Base-by-base conservation (phyloP, 2,329 filamentous ascomycete species). In the Xylaria sp. region DNA sequence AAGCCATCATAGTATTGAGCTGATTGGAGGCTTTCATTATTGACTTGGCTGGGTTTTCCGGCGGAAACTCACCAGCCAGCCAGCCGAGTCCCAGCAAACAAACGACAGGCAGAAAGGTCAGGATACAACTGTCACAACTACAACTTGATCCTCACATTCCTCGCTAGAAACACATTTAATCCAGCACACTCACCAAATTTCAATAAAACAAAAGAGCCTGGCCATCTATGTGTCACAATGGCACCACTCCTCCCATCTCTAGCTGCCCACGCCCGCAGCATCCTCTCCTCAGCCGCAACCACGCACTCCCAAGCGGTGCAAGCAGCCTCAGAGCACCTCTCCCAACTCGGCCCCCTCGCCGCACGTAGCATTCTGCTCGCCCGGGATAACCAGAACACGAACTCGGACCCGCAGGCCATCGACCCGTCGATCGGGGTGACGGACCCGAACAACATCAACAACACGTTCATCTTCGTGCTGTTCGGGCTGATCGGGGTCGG, bases 401-500 rank as follows among this genome's bases (percentile, higher is more conserved):
- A 69, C 47, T 47, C 71, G 21, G 72, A 76, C 27, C 72, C 76
- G 21, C 74, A 79, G 2, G 67, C 24, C 12, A 24, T 76, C 1
- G 77, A 87, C 71, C 83, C 86, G 0, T 75, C 77, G 9, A 67
- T 71, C 2, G 89, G 88, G 65, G 81, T 85, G 12, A 83, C 88
- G n/a, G 80, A 83, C 67, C 86, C 87, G 1, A 79, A 84, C 47
- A 74, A 85, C 65, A 88, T 90, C 80, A 89, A 86, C 81, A 90
- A 91, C 76, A 87, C 85, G 21, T 92, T 89, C 67, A 89, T 97
- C 75, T 92, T 98, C 77, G 90, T 91, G 0, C 84, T 98, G 0
- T 97, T 98, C 78, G 95, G 92, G 11, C 79, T 98, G 19, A 89
- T 98, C 61, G 93, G 93, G 39, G 89, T 90, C 0, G 88, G 83